phyloP scores from a whole-genome alignment of 805 yeast species.

The Candida xyloterini region DNA sequence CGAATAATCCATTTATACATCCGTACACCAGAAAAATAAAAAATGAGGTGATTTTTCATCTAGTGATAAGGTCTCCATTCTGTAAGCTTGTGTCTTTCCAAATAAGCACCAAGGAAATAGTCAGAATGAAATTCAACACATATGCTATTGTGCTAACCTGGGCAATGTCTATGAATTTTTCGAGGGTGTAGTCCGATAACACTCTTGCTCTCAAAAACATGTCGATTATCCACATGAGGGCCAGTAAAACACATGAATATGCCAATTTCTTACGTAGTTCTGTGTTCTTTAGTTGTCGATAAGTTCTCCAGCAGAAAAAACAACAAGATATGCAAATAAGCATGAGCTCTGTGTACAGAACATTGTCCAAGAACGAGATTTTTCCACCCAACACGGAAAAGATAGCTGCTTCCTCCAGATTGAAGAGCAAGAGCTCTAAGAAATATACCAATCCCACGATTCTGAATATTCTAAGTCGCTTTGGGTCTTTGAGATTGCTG shows the following conservation, averaged over 20 bases:
- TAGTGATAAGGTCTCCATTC: conserved; percentile 8
- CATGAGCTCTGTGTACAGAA: conserved; percentile 27
- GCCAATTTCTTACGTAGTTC: conserved; percentile 17
- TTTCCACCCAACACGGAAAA: conserved; percentile 29
- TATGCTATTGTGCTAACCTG: conserved; percentile 24
- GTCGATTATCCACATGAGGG: conserved; percentile 20
- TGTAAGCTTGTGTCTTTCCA: conserved; percentile 29
- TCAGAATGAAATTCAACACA: conserved; percentile 21
- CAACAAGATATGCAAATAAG: conserved; percentile 14
- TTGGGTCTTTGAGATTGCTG: conserved; percentile 17
- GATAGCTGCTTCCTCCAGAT: conserved; percentile 28
- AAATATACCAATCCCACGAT: conserved; percentile 20
- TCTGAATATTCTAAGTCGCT: conserved; percentile 18
- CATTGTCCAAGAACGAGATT: conserved; percentile 18
- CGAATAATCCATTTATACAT: conserved; percentile 2
- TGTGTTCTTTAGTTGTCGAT: conserved; percentile 18
- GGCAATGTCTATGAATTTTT: conserved; percentile 18
- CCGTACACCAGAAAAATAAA: conserved; percentile 2
- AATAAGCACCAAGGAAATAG: conserved; percentile 21
- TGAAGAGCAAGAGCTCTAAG: conserved; percentile 29
- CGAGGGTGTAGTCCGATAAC: conserved; percentile 12
- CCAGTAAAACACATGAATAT: conserved; percentile 16
- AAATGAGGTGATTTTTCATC: conserved; percentile 1
- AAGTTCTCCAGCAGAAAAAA: conserved; percentile 22
- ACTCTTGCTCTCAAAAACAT: conserved; percentile 19